Percentiles rank a stretch among this genome's conserved stretches.
These are phyloP conservation scores for Penicillium subrubescens DNA, from an alignment of 495 filamentous ascomycete genomes.

Conservation along the genomic window DNA sequence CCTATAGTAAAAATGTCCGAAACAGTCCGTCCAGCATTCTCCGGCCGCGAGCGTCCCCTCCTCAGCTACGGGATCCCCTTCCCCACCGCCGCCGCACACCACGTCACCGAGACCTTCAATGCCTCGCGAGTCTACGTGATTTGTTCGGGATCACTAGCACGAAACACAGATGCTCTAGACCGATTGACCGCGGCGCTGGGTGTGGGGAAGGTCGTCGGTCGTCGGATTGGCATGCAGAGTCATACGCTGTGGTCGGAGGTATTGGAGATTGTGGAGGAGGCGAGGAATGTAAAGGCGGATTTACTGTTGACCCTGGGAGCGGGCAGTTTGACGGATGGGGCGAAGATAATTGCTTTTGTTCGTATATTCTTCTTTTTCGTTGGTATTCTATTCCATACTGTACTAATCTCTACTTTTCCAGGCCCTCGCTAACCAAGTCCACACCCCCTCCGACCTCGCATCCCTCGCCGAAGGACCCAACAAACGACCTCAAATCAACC, in stretches of 20 bases:
- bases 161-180: conserved; percentile 53
- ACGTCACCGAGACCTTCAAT: conserved; percentile 52
- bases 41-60: conserved; percentile 38
- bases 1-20: conserved; percentile 26
- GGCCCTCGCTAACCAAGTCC: conserved; percentile 52
- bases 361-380: conserved; percentile 10
- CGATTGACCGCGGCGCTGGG: conserved; percentile 47
- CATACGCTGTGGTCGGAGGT: conserved; percentile 65
- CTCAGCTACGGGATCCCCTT: conserved; percentile 58
- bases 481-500: conserved; percentile 36
- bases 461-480: conserved; percentile 41
- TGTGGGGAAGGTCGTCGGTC: conserved; percentile 48
- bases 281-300: conserved; percentile 51
- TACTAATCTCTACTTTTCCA: conserved; percentile 6
- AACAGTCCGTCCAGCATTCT: conserved; percentile 43
- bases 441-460: conserved; percentile 44
- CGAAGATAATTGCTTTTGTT: conserved; percentile 60
- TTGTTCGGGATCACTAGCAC: conserved; percentile 58
- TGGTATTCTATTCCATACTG: background rate
- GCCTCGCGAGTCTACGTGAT: conserved; percentile 61
- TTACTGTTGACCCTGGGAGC: conserved; percentile 62
- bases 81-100: conserved; percentile 49
- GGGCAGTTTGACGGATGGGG: conserved; percentile 62
- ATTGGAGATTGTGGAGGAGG: conserved; percentile 54
- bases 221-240: conserved; percentile 57